phyloP scores from a whole-genome alignment of 225 moss, liverwort and hornwort species.

The Takakia lepidozioides region DNA sequence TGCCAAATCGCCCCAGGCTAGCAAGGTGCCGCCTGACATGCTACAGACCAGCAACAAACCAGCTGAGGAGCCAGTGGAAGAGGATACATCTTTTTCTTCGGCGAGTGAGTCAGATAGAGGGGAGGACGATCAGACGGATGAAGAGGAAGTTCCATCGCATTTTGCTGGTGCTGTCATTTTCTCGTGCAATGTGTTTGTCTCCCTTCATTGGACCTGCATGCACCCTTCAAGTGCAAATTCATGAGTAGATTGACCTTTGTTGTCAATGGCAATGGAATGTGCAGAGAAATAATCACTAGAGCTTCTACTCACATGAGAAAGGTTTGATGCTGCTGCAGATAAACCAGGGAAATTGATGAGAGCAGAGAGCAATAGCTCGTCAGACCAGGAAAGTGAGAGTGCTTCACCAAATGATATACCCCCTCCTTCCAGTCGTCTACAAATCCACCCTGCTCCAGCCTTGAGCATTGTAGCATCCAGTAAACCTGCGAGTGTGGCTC shows the following conservation, averaged over 20 bases:
- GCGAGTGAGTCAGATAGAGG: conserved; percentile 45
- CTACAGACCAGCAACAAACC: conserved; percentile 14
- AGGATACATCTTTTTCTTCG: conserved; percentile 30
- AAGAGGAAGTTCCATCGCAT: conserved; percentile 21
- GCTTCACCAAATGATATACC: conserved; percentile 7
- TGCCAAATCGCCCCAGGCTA: conserved; percentile 12
- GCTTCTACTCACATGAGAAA: too few species aligned
- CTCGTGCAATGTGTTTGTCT: background rate
- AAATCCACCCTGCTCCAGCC: conserved; percentile 33
- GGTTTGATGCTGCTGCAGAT: conserved; percentile 2
- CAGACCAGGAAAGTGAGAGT: conserved; percentile 20
- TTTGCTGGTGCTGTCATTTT: conserved; percentile 11
- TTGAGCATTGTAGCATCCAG: conserved; percentile 37
- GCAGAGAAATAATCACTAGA: too few species aligned
- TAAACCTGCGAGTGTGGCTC: conserved; percentile 20
- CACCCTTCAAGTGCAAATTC: too few species aligned
- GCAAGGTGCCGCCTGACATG: conserved; percentile 17
- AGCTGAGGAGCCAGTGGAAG: conserved; percentile 26
- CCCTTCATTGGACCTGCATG: background rate
- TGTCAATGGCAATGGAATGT: too few species aligned
- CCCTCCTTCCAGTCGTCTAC: conserved; percentile 17
- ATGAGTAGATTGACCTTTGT: too few species aligned
- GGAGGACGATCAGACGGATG: conserved; percentile 28
- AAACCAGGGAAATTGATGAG: conserved; percentile 6
- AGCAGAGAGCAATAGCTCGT: conserved; percentile 13